A percentile compares a stretch with the other conserved stretches of the same genome.
Conservation (phyloP, 148 eudicot species). For the Amaranthus palmeri region DNA sequence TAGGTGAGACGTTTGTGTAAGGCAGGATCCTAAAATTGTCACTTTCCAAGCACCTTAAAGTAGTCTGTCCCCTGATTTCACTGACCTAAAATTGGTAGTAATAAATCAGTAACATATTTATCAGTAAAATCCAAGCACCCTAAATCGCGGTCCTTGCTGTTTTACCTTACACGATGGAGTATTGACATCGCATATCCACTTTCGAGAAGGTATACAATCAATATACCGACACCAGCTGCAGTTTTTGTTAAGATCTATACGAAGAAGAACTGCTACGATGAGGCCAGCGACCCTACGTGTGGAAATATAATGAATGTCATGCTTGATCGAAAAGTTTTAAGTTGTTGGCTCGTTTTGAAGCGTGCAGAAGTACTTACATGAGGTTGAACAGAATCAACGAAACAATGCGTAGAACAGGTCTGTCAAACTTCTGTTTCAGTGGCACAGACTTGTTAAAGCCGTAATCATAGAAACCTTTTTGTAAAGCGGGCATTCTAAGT, state of each 20-base stretch:
- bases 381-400: constrained; percentile 47
- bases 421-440: constrained; percentile 50
- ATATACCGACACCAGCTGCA: constrained; percentile 67
- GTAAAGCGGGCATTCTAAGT: constrained; percentile 37
- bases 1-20: constrained; percentile 39
- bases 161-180: constrained; percentile 57
- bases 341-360: background rate
- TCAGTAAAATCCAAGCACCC: background rate
- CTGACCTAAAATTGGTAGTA: constrained; percentile 37
- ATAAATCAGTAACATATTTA: background rate
- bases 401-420: constrained; percentile 48
- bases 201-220: constrained; percentile 63
- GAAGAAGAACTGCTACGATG: constrained; percentile 32
- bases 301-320: background rate
- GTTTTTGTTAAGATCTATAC: constrained; percentile 44
- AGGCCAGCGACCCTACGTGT: constrained; percentile 51
- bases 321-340: background rate
- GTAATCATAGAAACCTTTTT: constrained; percentile 63
- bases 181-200: constrained; percentile 62
- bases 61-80: constrained; percentile 39
- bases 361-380: constrained; percentile 41
- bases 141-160: background rate
- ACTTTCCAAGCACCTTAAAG: constrained; percentile 45
- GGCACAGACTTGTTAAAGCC: constrained; percentile 44
- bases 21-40: constrained; percentile 61